These are phyloP conservation scores for Pseudogymnoascus sp. DNA, from an alignment of 2,329 filamentous ascomycete species.

Conservation along the genomic window DNA sequence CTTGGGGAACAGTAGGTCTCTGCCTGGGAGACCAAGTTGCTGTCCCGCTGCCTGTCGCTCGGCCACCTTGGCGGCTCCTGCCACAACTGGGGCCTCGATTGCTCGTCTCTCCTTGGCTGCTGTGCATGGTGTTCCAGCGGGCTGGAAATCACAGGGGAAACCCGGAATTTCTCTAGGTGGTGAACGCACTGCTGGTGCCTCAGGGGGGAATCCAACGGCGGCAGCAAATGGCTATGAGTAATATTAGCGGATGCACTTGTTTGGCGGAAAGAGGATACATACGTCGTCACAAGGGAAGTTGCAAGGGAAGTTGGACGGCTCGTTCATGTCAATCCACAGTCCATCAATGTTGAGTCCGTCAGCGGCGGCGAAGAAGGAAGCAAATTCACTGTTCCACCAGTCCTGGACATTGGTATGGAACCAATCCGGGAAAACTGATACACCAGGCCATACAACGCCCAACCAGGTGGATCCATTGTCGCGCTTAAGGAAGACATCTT, in stretches of 20 bases:
- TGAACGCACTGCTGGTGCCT: slow-evolving; percentile 52
- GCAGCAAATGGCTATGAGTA: slow-evolving; percentile 24
- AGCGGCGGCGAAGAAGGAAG: slow-evolving; percentile 51
- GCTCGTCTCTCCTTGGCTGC: slow-evolving; percentile 18
- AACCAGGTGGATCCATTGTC: slow-evolving; percentile 48
- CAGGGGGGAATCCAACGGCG: slow-evolving; percentile 46
- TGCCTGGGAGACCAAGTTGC: slow-evolving; percentile 49
- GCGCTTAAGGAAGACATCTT: slow-evolving; percentile 40
- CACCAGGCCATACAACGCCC: slow-evolving; percentile 71
- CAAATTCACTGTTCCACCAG: slow-evolving; percentile 66
- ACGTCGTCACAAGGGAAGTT: slow-evolving; percentile 45
- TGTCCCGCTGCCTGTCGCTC: slow-evolving; percentile 28
- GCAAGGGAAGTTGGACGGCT: slow-evolving; percentile 43
- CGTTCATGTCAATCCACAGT: slow-evolving; percentile 68
- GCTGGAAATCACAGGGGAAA: slow-evolving; percentile 61
- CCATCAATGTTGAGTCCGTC: slow-evolving; percentile 67
- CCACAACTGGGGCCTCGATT: slow-evolving; percentile 7
- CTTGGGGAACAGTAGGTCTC: slow-evolving; percentile 55
- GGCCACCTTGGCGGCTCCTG: not conserved
- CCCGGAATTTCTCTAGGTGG: slow-evolving; percentile 59
- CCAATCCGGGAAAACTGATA: slow-evolving; percentile 69
- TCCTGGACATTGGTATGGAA: slow-evolving; percentile 54
- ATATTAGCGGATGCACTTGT: not conserved
- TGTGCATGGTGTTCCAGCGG: slow-evolving; percentile 35
- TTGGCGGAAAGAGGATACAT: not conserved